phyloP scores from a whole-genome alignment of 2,329 filamentous ascomycete genomes.

The Penicillium sp. region DNA sequence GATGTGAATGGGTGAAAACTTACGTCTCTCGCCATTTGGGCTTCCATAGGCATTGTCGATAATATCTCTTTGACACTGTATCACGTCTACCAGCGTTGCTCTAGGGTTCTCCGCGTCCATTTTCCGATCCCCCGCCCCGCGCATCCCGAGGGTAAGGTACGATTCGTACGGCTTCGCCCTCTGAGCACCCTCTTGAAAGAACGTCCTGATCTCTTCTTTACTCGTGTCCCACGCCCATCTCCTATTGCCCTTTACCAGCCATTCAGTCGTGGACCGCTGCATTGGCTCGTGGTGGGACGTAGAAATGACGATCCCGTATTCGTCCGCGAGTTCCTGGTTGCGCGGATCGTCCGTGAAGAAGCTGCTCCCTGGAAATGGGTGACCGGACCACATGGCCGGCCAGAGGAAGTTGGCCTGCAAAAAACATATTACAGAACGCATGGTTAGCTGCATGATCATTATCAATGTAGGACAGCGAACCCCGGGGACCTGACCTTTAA shows the following conservation, averaged over 20 bases:
- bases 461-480: no score
- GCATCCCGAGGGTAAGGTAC: background rate
- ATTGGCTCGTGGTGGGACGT: background rate
- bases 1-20: background rate
- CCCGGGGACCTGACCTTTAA: background rate
- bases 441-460: no score
- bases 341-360: background rate
- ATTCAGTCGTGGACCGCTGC: background rate
- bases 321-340: background rate
- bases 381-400: background rate
- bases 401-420: constrained; percentile 2
- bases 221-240: background rate
- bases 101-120: background rate
- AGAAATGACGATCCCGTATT: background rate
- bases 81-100: background rate
- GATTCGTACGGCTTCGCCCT: background rate
- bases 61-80: no score
- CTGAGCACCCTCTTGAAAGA: background rate
- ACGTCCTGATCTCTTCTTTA: background rate
- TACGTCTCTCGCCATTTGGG: background rate
- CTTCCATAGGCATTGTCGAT: no score
- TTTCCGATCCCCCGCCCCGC: background rate
- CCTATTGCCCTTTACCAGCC: background rate
- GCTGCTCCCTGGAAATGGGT: background rate
- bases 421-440: no score